Evolutionary conservation across 2,329 filamentous ascomycete species (phyloP).

Genomic region (Fusarium luffae): DNA sequence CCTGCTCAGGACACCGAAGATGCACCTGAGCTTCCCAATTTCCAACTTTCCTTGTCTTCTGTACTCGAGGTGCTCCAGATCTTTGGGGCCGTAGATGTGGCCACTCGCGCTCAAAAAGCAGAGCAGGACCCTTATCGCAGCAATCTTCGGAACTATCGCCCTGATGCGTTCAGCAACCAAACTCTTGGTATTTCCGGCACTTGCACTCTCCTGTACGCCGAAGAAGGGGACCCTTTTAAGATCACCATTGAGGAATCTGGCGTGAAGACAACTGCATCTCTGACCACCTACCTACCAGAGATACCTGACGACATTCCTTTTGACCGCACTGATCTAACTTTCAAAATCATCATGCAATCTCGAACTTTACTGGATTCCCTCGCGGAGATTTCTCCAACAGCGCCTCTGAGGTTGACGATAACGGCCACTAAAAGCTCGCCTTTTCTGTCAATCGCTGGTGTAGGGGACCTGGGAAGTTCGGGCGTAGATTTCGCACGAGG

Average conservation of each 20-base stretch:
- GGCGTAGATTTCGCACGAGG: slow-evolving; percentile 74
- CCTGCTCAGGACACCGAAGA: slow-evolving; percentile 52
- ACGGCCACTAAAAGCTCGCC: slow-evolving; percentile 72
- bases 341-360: slow-evolving; percentile 95
- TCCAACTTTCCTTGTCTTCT: slow-evolving; percentile 87
- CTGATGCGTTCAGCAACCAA: slow-evolving; percentile 85
- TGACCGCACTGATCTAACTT: slow-evolving; percentile 78
- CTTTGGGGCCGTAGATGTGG: slow-evolving; percentile 83
- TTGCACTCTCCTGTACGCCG: slow-evolving; percentile 82
- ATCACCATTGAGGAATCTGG: slow-evolving; percentile 88
- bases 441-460: slow-evolving; percentile 78
- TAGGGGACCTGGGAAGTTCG: slow-evolving; percentile 67
- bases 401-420: slow-evolving; percentile 78
- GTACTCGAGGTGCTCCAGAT: slow-evolving; percentile 96
- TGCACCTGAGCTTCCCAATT: slow-evolving; percentile 68
- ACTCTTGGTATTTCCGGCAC: slow-evolving; percentile 85
- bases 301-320: slow-evolving; percentile 86
- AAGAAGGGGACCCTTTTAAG: slow-evolving; percentile 80
- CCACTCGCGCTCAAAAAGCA: slow-evolving; percentile 66
- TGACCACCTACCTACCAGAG: slow-evolving; percentile 88
- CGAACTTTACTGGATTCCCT: slow-evolving; percentile 78
- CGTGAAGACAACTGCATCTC: slow-evolving; percentile 87
- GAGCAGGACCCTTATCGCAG: slow-evolving; percentile 71
- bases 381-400: slow-evolving; percentile 74
- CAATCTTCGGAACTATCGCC: slow-evolving; percentile 70